phyloP scores from a whole-genome alignment of 495 filamentous ascomycete genomes.

The Daldinia loculata region DNA sequence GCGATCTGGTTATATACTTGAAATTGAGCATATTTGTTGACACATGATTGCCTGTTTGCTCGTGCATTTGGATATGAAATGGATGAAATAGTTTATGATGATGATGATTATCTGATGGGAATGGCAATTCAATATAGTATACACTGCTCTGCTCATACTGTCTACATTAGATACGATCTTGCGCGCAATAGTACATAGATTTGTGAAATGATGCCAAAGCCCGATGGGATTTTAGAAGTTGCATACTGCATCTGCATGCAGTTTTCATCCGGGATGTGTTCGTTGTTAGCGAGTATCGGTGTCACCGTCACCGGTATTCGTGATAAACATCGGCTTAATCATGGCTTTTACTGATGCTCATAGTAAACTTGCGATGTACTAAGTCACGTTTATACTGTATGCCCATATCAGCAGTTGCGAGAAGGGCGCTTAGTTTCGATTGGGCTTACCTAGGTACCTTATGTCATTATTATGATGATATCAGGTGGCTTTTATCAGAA shows the following conservation, averaged over 20 bases:
- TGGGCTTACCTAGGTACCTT: slow-evolving; percentile 17
- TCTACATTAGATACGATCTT: background rate
- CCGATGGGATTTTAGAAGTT: slow-evolving; percentile 1
- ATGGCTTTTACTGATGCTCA: background rate
- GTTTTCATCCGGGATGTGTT: background rate
- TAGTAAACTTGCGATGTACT: background rate
- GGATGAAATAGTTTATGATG: background rate
- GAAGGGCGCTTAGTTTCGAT: background rate
- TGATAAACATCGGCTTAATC: background rate
- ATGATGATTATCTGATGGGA: slow-evolving; percentile 1
- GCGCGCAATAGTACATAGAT: background rate
- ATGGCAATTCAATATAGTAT: background rate
- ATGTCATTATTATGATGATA: slow-evolving; percentile 19
- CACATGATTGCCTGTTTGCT: slow-evolving; percentile 16
- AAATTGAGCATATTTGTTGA: slow-evolving; percentile 36
- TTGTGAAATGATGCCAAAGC: background rate
- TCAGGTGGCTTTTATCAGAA: slow-evolving; percentile 7
- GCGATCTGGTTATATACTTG: slow-evolving; percentile 41
- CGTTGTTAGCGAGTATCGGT: background rate
- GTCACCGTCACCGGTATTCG: slow-evolving; percentile 4
- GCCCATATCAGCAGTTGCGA: background rate
- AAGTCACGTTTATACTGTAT: background rate
- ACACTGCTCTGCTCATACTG: background rate
- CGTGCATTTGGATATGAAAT: background rate
- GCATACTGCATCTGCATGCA: background rate